These are phyloP conservation scores for Leishmania guyanensis DNA, from an alignment of 208 protist genomes.

Conservation along the genomic window DNA sequence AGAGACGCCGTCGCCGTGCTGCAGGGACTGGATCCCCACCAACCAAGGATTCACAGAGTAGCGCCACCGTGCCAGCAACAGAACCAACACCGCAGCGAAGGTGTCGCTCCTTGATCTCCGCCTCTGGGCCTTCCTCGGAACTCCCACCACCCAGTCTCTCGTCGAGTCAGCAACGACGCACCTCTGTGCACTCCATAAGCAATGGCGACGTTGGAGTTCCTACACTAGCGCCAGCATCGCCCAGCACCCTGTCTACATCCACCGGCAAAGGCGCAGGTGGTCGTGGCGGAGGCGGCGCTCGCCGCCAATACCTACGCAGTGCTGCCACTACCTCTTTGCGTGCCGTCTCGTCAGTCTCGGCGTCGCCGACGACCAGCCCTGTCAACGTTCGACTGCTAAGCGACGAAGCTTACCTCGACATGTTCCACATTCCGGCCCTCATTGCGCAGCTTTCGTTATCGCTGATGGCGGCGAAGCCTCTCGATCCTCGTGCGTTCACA, in stretches of 20 bases:
- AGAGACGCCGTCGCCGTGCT: not conserved
- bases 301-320: not conserved
- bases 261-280: not conserved
- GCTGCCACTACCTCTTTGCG: conserved; percentile 1
- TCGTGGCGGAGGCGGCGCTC: not conserved
- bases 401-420: conserved; percentile 65
- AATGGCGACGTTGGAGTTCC: conserved; percentile 2
- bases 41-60: not conserved
- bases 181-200: conserved; percentile 11
- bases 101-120: not conserved
- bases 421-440: conserved; percentile 48
- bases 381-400: conserved; percentile 26
- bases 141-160: not conserved
- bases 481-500: conserved; percentile 65
- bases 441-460: conserved; percentile 53
- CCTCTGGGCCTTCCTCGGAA: no score
- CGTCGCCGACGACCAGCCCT: not conserved
- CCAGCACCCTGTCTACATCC: not conserved
- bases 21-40: not conserved
- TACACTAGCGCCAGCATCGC: not conserved
- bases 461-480: conserved; percentile 58
- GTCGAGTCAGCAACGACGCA: not conserved
- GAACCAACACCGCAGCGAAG: not conserved
- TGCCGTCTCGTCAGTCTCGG: not conserved
- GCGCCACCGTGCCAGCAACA: not conserved